These are phyloP conservation scores for Talaromyces thailandensis DNA, from an alignment of 495 filamentous ascomycete genomes.

Conservation along the genomic window DNA sequence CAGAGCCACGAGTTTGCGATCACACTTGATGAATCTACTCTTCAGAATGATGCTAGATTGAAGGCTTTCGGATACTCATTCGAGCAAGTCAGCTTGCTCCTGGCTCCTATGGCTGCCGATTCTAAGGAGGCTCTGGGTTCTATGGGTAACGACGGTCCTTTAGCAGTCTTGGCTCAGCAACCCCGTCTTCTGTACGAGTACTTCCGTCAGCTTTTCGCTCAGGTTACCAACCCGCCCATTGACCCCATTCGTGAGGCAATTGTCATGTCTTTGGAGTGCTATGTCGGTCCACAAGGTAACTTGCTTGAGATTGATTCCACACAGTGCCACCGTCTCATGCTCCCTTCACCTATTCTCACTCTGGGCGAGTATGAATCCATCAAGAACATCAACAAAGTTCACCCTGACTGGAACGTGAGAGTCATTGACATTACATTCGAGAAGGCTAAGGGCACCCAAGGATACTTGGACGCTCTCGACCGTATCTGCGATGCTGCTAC, in stretches of 20 bases:
- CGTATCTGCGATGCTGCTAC: slow-evolving; percentile 80
- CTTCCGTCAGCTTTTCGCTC: slow-evolving; percentile 97
- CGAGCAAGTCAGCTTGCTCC: slow-evolving; percentile 88
- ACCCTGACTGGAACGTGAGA: slow-evolving; percentile 82
- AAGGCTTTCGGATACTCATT: slow-evolving; percentile 93
- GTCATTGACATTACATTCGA: slow-evolving; percentile 97
- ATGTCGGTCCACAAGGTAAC: slow-evolving; percentile 96
- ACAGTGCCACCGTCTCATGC: slow-evolving; percentile 78
- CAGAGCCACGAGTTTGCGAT: slow-evolving; percentile 54
- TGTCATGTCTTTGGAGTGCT: slow-evolving; percentile 98
- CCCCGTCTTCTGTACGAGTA: slow-evolving; percentile 94
- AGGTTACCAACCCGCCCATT: slow-evolving; percentile 98
- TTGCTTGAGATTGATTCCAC: slow-evolving; percentile 87
- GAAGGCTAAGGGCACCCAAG: slow-evolving; percentile 73
- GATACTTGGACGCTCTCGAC: slow-evolving; percentile 86
- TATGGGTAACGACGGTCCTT: slow-evolving; percentile 97
- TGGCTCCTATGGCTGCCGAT: slow-evolving; percentile 96
- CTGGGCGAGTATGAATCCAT: slow-evolving; percentile 88
- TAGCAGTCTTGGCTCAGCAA: slow-evolving; percentile 84
- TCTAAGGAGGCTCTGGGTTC: slow-evolving; percentile 99
- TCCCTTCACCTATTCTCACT: slow-evolving; percentile 87
- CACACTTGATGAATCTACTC: slow-evolving; percentile 57
- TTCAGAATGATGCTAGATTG: slow-evolving; percentile 81
- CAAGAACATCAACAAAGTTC: slow-evolving; percentile 63
- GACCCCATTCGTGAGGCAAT: slow-evolving; percentile 98